Conservation (phyloP, 2,329 filamentous ascomycete species). For the Hymenoscyphus salicellus region DNA sequence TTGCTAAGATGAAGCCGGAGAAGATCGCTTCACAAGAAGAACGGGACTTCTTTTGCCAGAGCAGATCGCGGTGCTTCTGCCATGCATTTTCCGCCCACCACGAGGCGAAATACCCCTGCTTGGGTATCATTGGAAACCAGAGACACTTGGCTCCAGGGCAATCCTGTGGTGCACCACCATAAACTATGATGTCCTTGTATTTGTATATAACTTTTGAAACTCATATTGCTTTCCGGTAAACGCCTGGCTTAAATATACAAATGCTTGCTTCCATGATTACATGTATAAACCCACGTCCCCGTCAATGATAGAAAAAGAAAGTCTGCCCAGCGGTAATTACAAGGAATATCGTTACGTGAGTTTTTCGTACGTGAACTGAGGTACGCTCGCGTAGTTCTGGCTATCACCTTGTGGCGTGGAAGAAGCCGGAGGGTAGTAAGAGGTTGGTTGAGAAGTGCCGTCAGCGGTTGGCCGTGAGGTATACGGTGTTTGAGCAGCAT, state of each 20-base stretch:
- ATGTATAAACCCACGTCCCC: not conserved
- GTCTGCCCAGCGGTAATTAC: not conserved
- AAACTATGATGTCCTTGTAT: too few relatives aligned
- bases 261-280: not conserved
- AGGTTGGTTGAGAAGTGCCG: not conserved
- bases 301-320: not conserved
- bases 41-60: too few relatives aligned
- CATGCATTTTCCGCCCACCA: too few relatives aligned
- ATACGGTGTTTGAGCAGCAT: not conserved
- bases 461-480: not conserved
- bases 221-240: too few relatives aligned
- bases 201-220: too few relatives aligned
- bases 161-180: too few relatives aligned
- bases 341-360: not conserved
- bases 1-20: too few relatives aligned
- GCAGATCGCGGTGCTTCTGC: too few relatives aligned
- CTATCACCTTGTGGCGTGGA: not conserved
- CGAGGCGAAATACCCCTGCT: not conserved
- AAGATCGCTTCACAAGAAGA: too few relatives aligned
- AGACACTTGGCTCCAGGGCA: too few relatives aligned
- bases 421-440: not conserved
- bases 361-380: not conserved
- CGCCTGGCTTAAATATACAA: too few relatives aligned
- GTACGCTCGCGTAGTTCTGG: not conserved
- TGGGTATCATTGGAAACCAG: not conserved